A percentile compares a stretch with the other conserved stretches of the same genome.
phyloP scores from a whole-genome alignment of 495 filamentous ascomycete species.

The Daldinia decipiens region DNA sequence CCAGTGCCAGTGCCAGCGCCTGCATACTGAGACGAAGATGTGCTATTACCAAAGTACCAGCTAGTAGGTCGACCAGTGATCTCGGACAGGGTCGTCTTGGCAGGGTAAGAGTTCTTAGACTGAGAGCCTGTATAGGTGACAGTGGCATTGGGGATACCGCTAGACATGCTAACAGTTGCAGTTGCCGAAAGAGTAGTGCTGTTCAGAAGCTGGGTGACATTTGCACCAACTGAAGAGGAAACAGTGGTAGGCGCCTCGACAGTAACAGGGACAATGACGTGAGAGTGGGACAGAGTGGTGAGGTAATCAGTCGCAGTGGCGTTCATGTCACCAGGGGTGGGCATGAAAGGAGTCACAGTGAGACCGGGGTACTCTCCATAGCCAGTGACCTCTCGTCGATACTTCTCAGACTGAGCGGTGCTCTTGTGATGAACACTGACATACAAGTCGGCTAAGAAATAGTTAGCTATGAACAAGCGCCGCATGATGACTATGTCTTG shows the following conservation, averaged over 20 bases:
- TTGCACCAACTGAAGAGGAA: neutral
- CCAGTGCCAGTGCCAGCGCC: neutral
- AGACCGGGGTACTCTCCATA: slow-evolving; percentile 22
- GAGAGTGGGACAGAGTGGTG: slow-evolving; percentile 12
- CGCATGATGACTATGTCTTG: neutral
- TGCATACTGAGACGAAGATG: slow-evolving; percentile 1
- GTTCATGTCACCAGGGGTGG: neutral
- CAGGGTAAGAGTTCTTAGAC: neutral
- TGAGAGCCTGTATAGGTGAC: neutral
- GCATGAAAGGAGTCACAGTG: slow-evolving; percentile 12
- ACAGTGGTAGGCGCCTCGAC: slow-evolving; percentile 4
- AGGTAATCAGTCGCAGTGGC: slow-evolving; percentile 10
- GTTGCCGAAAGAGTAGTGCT: neutral
- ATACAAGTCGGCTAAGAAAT: slow-evolving; percentile 1
- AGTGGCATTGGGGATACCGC: neutral
- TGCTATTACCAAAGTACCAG: slow-evolving; percentile 6
- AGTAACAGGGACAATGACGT: slow-evolving; percentile 9
- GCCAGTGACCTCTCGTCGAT: slow-evolving; percentile 16
- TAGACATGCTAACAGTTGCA: neutral
- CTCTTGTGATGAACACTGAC: neutral
- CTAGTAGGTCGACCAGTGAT: neutral
- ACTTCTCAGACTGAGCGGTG: neutral
- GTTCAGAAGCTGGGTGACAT: slow-evolving; percentile 17
- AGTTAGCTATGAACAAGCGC: slow-evolving; percentile 7
- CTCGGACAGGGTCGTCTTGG: neutral